Conservation (phyloP, 352 stramenopile species). For the Phytophthora brassicae region DNA sequence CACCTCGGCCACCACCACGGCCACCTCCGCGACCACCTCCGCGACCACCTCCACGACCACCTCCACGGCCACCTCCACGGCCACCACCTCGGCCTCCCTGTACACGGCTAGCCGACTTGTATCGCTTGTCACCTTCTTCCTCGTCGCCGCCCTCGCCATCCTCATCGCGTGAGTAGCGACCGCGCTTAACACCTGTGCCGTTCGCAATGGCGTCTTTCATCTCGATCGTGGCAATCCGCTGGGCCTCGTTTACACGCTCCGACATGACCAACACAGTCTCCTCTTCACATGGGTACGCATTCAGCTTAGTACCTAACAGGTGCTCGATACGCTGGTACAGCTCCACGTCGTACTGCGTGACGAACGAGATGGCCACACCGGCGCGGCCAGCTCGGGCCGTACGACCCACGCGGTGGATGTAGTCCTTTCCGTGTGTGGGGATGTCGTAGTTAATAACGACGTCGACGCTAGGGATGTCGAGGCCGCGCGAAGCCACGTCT, state of each 20-base stretch:
- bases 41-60: conserved; percentile 29
- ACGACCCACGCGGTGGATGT: conserved; percentile 98
- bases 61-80: conserved; percentile 30
- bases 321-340: conserved; percentile 97
- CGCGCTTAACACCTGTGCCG: conserved; percentile 50
- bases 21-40: conserved; percentile 21
- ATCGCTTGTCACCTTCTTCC: conserved; percentile 59
- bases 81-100: conserved; percentile 37
- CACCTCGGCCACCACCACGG: conserved; percentile 8
- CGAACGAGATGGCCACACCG: conserved; percentile 95
- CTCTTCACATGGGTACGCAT: conserved; percentile 87
- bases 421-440: conserved; percentile 98
- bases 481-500: conserved; percentile 88
- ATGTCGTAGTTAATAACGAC: conserved; percentile 99
- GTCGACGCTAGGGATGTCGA: conserved; percentile 98
- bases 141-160: conserved; percentile 43
- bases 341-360: conserved; percentile 99
- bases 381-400: conserved; percentile 95
- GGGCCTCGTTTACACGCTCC: conserved; percentile 97
- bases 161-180: conserved; percentile 59
- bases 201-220: conserved; percentile 83
- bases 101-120: conserved; percentile 76
- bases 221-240: conserved; percentile 93
- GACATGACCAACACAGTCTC: conserved; percentile 96
- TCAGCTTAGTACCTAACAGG: conserved; percentile 83